These are phyloP conservation scores for Nemania abortiva DNA, from an alignment of 2,329 filamentous ascomycete species.

Conservation along the genomic window DNA sequence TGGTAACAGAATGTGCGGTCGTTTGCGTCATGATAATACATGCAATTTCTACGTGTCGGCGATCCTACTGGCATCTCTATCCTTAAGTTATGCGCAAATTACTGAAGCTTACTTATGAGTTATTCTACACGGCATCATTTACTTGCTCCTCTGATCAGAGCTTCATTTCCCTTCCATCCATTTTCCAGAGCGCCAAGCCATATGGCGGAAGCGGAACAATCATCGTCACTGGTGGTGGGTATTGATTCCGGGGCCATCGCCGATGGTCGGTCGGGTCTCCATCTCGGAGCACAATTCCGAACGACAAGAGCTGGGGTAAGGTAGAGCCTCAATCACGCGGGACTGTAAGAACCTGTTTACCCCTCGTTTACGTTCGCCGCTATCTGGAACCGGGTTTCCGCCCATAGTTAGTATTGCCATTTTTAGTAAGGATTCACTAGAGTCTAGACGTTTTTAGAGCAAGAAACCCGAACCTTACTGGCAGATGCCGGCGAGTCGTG, in stretches of 20 bases:
- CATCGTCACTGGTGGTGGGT: background rate
- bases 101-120: background rate
- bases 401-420: no score
- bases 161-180: background rate
- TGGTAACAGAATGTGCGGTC: background rate
- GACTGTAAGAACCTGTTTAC: background rate
- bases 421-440: background rate
- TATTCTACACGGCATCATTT: background rate
- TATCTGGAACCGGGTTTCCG: background rate
- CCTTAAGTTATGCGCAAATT: background rate
- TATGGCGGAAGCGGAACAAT: background rate
- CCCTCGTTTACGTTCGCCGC: background rate
- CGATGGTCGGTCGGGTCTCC: background rate
- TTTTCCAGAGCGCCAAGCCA: background rate
- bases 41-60: no score
- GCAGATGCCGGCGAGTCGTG: background rate
- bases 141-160: background rate
- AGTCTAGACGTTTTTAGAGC: background rate
- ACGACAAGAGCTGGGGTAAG: background rate
- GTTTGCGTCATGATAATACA: background rate
- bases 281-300: slow-evolving; percentile 10
- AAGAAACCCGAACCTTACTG: background rate
- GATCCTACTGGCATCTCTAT: background rate
- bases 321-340: no score
- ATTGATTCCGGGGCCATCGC: background rate